Evolutionary conservation across 495 filamentous ascomycete species (phyloP), one percentile per base, ranked within the genome.

Genomic region (Podospora pseudopauciseta): DNA sequence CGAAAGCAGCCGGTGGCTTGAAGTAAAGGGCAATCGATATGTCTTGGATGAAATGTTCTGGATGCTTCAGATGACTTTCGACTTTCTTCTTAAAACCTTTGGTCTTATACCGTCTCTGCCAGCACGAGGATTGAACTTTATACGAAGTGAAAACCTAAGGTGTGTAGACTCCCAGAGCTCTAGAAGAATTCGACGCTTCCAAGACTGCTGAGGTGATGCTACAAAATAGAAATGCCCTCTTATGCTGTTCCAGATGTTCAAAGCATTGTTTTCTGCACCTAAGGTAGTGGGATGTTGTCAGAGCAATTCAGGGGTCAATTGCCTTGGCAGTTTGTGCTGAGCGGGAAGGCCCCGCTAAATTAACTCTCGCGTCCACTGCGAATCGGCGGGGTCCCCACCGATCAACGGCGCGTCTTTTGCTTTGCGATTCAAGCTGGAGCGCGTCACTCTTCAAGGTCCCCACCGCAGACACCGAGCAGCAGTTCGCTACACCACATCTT

Each of bases 351-450:
- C 59, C 59, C 59, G 59, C 59, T 61, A 32, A 61, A 61, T 61
- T 61, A 30, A 30, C 59, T 61, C 59, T 30, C 23, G 26, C 59
- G 59, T 61, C 30, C 59, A 30, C 30, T 27, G 26, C 56, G 23
- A 58, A 23, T 28, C 59, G 23, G 4, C 30, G 23, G 26, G 30
- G 30, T 7, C 56, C 59, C 59, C 26, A 16, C 59, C 32, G 59
- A 27, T 18, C 23, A 32, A 61, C 30, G 61, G 32, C 61, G 61
- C 61, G 61, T 63, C 61, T 63, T 44, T 63, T 44, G 61, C 34
- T 44, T 63, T 44, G 61, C 34, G 39, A 49, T 18, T 32, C 30
- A 32, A 32, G 20, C 32, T 20, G 30, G 34, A 49, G 61, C 61
- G 61, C 61, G 61, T 63, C 61, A 61, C 59, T 32, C 18, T 26